Base-by-base conservation (phyloP, 2,329 filamentous ascomycete genomes). In the Xylaria sp. region DNA sequence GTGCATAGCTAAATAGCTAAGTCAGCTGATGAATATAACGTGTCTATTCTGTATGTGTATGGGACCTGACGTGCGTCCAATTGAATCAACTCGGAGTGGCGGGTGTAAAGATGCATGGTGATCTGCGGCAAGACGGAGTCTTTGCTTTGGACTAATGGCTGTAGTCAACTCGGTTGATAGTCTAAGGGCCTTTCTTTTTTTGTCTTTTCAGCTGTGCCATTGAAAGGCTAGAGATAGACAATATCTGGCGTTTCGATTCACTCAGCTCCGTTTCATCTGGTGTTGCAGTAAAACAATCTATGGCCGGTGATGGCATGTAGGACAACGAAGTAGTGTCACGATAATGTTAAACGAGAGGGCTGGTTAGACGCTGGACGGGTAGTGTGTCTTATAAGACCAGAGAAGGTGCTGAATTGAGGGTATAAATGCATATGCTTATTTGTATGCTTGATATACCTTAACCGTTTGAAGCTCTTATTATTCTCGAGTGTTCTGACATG, bases 61-160 rank as follows among this genome's bases (percentile, higher is more conserved):
- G 6, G 28, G 28, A 28, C 28, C 28, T 28, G 28, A 28, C 4
- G 10, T 36, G 33, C 33, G 6, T 36, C 33, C 33, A 36, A 39
- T 56, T 56, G 54, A 9, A 10, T 10, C 33, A 36, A 41, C 59
- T 51, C 48, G 25, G 46, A 41, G 49, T 54, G 33, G 36, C 10
- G 33, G 33, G 18, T 43, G 23, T 33, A 61, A 28, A 28, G 5
- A 59, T 55, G 58, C 43, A 25, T 23, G 51, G 23, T 46, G 49
- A 66, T 62, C 43, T 67, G 64, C 59, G 36, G 48, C 12, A 54
- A 39, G 54, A 59, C 55, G 63, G 55, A 62, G 48, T 15, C 36
- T 13, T 39, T 43, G 15, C 18, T 20, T 36, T 60, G 51, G 43
- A 59, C 43, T 62, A 69, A 59, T 69, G 57, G 62, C 49, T 10